Evolutionary conservation across 345 rosid genomes (phyloP), one percentile per base, ranked within the genome.

Genomic region (Rhodamnia argentea): DNA sequence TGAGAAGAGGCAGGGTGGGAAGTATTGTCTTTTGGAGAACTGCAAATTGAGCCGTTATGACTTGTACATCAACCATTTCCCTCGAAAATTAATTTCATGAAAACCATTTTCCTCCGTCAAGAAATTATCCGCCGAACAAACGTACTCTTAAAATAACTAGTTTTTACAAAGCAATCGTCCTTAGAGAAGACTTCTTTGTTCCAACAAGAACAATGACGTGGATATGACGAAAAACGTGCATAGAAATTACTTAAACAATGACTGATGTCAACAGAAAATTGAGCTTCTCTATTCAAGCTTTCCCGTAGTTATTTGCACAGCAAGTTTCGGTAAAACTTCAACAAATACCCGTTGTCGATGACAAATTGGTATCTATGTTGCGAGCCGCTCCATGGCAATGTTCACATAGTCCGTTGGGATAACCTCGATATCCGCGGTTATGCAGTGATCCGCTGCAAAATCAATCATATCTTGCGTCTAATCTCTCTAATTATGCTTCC

Each of bases 351-450:
- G 12, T 93, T 86, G 87, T 95, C 94, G 58, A 92, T 90, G 62
- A 94, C 96, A 83, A 95, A 94, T 6, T 96, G 92, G 47, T 95
- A 94, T 59, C 90, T 87, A 76, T 92, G 93, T 92, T 6, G 54
- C 86, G 20, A 95, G 92, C 20, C 94, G 91, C n/a, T 92, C 92
- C 88, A 89, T 84, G 51, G 95, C 94, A 2, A 84, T 86, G 62
- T 93, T 95, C 60, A 93, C 93, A 62, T 91, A 87, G 26, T 92
- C 93, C 84, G 90, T 90, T 1, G 91, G 85, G 12, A 94, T 91
- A 22, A 92, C 84, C 85, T 95, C 98, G 52, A 90, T 87, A 42
- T 94, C 95, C 20, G 92, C 87, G 8, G 86, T 88, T 52, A 95
- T 87, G 83, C 87, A 88, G 84, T 95, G 88, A 54, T 91, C 84